These are phyloP conservation scores for Daldinia sp. DNA, from an alignment of 2,329 filamentous ascomycete genomes.

Conservation along the genomic window DNA sequence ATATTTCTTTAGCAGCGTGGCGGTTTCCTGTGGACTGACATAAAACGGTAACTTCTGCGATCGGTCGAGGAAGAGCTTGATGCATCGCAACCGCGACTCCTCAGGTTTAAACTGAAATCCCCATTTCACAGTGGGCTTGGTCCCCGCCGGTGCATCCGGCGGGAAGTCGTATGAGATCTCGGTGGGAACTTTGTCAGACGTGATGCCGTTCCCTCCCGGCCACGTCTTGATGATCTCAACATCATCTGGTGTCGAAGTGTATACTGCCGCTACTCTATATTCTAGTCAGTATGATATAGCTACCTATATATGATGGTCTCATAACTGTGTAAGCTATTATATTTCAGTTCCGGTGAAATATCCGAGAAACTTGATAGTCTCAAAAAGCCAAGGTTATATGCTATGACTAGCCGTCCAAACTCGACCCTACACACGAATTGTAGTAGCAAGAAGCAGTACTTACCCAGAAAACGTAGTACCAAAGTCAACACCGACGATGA, in stretches of 20 bases:
- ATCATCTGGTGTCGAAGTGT: constrained; percentile 79
- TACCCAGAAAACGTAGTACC: constrained; percentile 85
- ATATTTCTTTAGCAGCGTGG: constrained; percentile 75
- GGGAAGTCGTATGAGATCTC: constrained; percentile 72
- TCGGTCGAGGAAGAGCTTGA: constrained; percentile 84
- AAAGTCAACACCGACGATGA: constrained; percentile 84
- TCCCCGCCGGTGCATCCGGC: constrained; percentile 49
- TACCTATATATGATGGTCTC: not conserved
- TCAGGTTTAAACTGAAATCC: constrained; percentile 84
- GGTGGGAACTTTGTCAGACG: constrained; percentile 86
- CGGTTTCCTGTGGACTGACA: constrained; percentile 79
- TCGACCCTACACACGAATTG: not conserved
- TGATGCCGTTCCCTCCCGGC: constrained; percentile 85
- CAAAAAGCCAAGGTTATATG: not conserved
- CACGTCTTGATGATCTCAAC: constrained; percentile 86
- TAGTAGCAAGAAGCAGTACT: constrained; percentile 45
- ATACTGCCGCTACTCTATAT: constrained; percentile 72
- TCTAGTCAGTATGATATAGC: constrained; percentile 21
- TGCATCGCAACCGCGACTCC: constrained; percentile 78
- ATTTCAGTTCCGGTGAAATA: not conserved
- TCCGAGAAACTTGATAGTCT: not conserved
- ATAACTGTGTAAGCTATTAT: not conserved
- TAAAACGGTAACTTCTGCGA: constrained; percentile 84
- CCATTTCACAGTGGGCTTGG: constrained; percentile 70
- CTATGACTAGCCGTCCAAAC: not conserved